Conservation (phyloP, 805 yeast species). For the Saccharomycopsis microspora region DNA sequence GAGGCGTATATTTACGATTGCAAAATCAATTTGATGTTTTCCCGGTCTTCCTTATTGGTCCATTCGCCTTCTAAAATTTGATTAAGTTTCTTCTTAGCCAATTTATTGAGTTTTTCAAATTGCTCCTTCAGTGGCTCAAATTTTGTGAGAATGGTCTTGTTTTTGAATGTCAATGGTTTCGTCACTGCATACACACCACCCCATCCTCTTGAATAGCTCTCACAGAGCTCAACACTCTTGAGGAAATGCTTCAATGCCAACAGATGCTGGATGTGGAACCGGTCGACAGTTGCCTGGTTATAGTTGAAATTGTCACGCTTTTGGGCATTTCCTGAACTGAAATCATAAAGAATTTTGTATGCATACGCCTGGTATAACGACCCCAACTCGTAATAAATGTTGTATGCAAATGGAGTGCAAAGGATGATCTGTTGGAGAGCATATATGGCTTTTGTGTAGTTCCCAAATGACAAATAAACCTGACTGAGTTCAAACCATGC, state of each 20-base stretch:
- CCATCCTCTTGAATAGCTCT: conserved; percentile 64
- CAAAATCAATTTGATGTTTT: not conserved
- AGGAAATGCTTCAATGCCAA: conserved; percentile 37
- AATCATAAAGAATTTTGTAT: conserved; percentile 9
- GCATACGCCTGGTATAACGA: conserved; percentile 26
- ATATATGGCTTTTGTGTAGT: conserved; percentile 54
- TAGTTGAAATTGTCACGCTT: conserved; percentile 8
- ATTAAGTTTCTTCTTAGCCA: conserved; percentile 28
- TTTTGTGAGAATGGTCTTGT: conserved; percentile 12
- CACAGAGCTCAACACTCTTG: conserved; percentile 70
- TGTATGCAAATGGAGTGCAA: conserved; percentile 58
- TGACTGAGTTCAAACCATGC: conserved; percentile 72
- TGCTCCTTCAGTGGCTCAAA: conserved; percentile 20
- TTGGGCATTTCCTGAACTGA: not conserved
- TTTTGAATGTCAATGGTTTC: conserved; percentile 19
- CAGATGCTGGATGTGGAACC: conserved; percentile 10
- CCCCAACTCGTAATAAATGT: conserved; percentile 54
- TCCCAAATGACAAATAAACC: conserved; percentile 48
- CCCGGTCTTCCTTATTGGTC: conserved; percentile 19
- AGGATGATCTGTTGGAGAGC: conserved; percentile 62
- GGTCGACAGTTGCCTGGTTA: conserved; percentile 10
- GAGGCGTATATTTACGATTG: too few relatives aligned
- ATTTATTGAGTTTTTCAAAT: conserved; percentile 24
- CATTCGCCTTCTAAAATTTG: conserved; percentile 23
- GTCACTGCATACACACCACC: conserved; percentile 41